Evolutionary conservation across 2,329 filamentous ascomycete species (phyloP).

Genomic region (Xylaria sp.): DNA sequence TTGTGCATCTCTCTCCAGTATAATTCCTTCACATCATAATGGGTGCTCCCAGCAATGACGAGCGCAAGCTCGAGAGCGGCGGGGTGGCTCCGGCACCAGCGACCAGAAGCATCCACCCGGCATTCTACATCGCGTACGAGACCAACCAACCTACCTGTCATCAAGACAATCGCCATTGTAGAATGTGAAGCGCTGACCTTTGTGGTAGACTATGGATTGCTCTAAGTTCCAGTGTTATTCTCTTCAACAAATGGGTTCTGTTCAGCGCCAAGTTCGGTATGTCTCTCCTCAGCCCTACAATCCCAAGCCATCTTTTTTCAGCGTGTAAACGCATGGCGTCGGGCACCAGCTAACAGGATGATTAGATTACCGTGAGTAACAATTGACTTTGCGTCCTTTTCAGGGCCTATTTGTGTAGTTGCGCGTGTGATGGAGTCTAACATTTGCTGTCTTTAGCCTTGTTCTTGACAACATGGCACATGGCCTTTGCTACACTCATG

Average conservation of each 20-base stretch:
- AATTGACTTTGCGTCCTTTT: background rate
- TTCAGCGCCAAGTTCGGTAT: conserved; percentile 78
- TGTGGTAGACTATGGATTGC: conserved; percentile 76
- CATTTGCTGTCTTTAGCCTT: conserved; percentile 53
- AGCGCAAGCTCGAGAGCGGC: conserved; percentile 44
- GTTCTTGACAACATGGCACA: conserved; percentile 75
- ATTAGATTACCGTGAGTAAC: conserved; percentile 42
- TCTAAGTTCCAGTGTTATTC: conserved; percentile 84
- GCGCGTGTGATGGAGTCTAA: conserved; percentile 16
- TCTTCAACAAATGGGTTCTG: conserved; percentile 95
- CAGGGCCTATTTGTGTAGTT: background rate
- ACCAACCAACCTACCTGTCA: conserved; percentile 18
- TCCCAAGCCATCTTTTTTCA: conserved; percentile 9
- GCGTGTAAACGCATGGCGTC: background rate
- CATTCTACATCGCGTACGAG: conserved; percentile 44
- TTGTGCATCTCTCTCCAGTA: conserved; percentile 6
- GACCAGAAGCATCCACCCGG: conserved; percentile 39
- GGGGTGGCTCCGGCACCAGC: conserved; percentile 34
- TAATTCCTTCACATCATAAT: conserved; percentile 28
- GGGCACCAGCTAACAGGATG: conserved; percentile 24
- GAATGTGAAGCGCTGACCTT: conserved; percentile 18
- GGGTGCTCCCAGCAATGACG: conserved; percentile 35
- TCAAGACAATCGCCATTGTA: background rate
- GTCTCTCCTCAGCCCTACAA: conserved; percentile 48
- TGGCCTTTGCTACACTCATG: conserved; percentile 72